Conservation (phyloP, 495 filamentous ascomycete species). For the Penicillium bovifimosum region DNA sequence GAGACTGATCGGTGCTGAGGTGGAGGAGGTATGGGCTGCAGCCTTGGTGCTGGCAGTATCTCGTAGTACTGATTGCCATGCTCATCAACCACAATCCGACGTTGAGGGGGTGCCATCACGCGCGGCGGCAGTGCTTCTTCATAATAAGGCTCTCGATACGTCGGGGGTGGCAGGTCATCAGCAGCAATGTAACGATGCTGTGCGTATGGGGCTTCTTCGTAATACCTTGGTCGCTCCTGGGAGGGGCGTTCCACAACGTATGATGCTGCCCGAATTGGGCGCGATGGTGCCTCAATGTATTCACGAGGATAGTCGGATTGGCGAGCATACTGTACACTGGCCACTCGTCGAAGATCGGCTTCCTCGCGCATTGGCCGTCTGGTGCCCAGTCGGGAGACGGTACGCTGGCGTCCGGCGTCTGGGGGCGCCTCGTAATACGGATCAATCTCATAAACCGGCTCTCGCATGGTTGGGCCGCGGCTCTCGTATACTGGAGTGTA, state of each 20-base stretch:
- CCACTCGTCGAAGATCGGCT: constrained; percentile 53
- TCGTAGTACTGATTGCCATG: constrained; percentile 68
- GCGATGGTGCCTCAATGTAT: constrained; percentile 42
- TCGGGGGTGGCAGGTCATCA: constrained; percentile 55
- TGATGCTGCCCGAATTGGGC: constrained; percentile 52
- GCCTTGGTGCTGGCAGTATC: constrained; percentile 39
- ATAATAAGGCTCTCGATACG: constrained; percentile 44
- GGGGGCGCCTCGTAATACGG: constrained; percentile 32
- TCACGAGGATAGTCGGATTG: constrained; percentile 46
- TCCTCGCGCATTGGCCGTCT: constrained; percentile 47
- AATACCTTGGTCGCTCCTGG: constrained; percentile 48
- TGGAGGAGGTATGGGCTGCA: constrained; percentile 49
- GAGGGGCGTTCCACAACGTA: constrained; percentile 52
- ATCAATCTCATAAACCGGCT: constrained; percentile 34
- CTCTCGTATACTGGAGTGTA: constrained; percentile 38
- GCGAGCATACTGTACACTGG: constrained; percentile 50
- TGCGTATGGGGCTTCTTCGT: constrained; percentile 49
- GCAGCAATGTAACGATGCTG: constrained; percentile 39
- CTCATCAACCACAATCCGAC: constrained; percentile 64
- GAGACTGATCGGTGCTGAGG: constrained; percentile 38
- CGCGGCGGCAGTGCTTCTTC: constrained; percentile 37
- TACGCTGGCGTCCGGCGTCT: constrained; percentile 34
- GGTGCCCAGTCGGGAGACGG: constrained; percentile 37
- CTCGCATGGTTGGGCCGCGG: constrained; percentile 26
- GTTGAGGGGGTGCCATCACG: constrained; percentile 54